Base-by-base conservation (phyloP, 2,329 filamentous ascomycete genomes). In the Pseudogymnoascus pannorum region DNA sequence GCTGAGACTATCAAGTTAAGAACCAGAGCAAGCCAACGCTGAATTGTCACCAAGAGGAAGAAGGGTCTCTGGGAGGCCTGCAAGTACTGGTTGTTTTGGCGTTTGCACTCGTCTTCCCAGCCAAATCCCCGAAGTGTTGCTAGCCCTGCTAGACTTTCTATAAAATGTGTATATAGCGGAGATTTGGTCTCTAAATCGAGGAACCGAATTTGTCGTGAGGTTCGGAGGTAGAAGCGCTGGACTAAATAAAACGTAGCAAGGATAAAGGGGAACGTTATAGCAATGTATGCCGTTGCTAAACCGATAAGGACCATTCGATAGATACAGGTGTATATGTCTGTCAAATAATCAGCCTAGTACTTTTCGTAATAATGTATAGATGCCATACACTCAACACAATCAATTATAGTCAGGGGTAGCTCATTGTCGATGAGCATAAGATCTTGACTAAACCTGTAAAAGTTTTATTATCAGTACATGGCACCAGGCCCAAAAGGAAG, bases 201-300 rank as follows among this genome's bases (percentile, higher is more conserved):
- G 38, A 78, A 72, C 62, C 79, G 75, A n/a, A 81, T 67, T 65
- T 81, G 79, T 2, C 79, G 75, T 2, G 77, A 80, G 4, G 79
- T 81, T 11, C 78, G 72, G 5, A 81, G 9, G 75, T 72, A 81
- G 60, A 76, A 72, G 42, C 75, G 76, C 63, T 79, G 78, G 18
- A 68, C 40, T 16, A 64, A 44, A 58, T 68, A 65, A 9, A 66
- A 51, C 2, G 60, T 26, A 14, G 63, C 16, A 29, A 66, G 40
- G 12, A 67, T 29, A 20, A 61, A 18, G 65, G 65, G 80, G 20
- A 61, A 36, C 0, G 58, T 58, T 11, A 62, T 24, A 22, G 63
- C 66, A 61, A 65, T 61, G 42, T 65, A 67, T 14, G 5, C 54
- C 11, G 65, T 20, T 74, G 71, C 33, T 72, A 65, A 0, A 71